Conservation (phyloP, 1,139 yeast genomes). For the Saccharomyces hybrid region DNA sequence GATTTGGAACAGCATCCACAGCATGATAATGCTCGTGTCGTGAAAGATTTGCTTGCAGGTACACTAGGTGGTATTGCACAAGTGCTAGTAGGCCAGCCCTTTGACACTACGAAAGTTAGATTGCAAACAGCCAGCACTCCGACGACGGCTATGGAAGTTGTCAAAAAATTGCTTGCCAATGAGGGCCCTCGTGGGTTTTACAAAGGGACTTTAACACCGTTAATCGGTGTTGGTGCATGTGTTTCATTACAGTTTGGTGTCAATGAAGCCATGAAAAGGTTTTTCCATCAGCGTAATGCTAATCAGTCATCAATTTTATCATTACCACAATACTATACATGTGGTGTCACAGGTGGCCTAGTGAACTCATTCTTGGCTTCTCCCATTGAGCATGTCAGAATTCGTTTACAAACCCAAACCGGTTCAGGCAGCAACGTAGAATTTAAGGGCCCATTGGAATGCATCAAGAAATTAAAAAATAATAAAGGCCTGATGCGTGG, state of each 20-base stretch:
- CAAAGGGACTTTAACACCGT: constrained; percentile 80
- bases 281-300: constrained; percentile 18
- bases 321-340: constrained; percentile 55
- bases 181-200: constrained; percentile 82
- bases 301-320: constrained; percentile 33
- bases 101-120: constrained; percentile 88
- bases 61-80: constrained; percentile 93
- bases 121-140: constrained; percentile 75
- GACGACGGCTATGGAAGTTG: constrained; percentile 66
- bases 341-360: constrained; percentile 85
- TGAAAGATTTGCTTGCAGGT: constrained; percentile 80
- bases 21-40: constrained; percentile 40
- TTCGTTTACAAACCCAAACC: constrained; percentile 71
- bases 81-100: constrained; percentile 90
- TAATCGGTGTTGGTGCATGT: constrained; percentile 90
- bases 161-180: constrained; percentile 53
- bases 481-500: constrained; percentile 74
- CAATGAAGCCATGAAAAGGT: constrained; percentile 86
- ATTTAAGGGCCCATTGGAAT: constrained; percentile 66
- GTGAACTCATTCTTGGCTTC: constrained; percentile 82
- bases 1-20: constrained; percentile 19
- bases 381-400: constrained; percentile 91
- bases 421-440: constrained; percentile 36
- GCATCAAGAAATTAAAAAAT: constrained; percentile 49
- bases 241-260: constrained; percentile 83